Evolutionary conservation across 106 monocot genomes (phyloP).

Genomic region (Dioscorea zingiberensis): DNA sequence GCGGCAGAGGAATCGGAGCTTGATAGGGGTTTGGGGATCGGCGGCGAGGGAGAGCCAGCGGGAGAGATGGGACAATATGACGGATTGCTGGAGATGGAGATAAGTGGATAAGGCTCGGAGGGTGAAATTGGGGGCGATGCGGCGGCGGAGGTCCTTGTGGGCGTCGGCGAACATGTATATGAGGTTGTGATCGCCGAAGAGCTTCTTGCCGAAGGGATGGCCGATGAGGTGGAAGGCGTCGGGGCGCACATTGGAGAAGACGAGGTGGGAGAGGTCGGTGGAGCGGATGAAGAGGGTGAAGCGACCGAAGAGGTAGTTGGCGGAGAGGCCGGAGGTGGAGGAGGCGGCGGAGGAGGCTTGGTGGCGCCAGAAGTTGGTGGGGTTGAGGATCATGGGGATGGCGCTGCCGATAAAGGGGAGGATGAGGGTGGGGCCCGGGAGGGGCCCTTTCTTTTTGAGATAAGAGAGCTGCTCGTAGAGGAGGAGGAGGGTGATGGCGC

Average conservation of each 20-base stretch:
- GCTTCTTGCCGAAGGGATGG: constrained; percentile 88
- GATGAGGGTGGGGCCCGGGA: constrained; percentile 58
- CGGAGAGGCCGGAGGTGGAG: constrained; percentile 56
- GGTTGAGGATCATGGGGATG: constrained; percentile 66
- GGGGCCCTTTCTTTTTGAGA: constrained; percentile 63
- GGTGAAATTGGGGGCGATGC: constrained; percentile 88
- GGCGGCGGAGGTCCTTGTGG: constrained; percentile 83
- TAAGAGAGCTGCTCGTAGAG: constrained; percentile 69
- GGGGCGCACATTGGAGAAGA: constrained; percentile 90
- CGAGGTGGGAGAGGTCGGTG: constrained; percentile 75
- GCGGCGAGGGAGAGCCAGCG: constrained; percentile 13
- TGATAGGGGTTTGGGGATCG: constrained; percentile 13
- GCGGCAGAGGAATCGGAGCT: constrained; percentile 56
- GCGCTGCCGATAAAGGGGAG: constrained; percentile 80
- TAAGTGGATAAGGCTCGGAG: constrained; percentile 70
- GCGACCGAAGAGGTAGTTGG: constrained; percentile 77
- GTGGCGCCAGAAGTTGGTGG: constrained; percentile 66
- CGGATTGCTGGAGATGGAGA: constrained; percentile 61
- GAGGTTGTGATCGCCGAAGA: constrained; percentile 95
- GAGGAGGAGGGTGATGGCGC: constrained; percentile 26
- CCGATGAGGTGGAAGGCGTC: constrained; percentile 95
- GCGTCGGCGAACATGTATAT: constrained; percentile 90
- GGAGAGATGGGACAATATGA: constrained; percentile 45
- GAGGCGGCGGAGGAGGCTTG: constrained; percentile 44
- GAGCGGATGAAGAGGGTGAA: constrained; percentile 85